phyloP scores from a whole-genome alignment of 805 yeast genomes.

The Priceomyces medius region DNA sequence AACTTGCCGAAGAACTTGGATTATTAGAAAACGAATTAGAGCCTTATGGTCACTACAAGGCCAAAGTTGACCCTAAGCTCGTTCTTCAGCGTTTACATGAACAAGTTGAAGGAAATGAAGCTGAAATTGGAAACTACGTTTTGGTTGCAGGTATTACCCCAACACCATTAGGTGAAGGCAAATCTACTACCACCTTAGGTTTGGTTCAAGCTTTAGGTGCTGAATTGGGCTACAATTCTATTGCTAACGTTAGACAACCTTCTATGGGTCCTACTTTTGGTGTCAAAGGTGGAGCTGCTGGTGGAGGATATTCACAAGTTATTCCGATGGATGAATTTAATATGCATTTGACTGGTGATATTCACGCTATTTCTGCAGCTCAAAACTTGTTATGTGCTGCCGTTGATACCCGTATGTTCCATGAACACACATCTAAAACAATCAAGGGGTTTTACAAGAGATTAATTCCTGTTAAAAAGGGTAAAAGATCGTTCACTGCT shows the following conservation, averaged over 20 bases:
- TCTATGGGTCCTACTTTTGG: constrained; percentile 99
- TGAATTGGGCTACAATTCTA: constrained; percentile 73
- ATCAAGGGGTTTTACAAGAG: constrained; percentile 79
- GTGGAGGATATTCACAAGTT: constrained; percentile 97
- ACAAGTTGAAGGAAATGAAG: constrained; percentile 61
- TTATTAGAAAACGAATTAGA: constrained; percentile 76
- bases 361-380: constrained; percentile 93
- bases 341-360: constrained; percentile 96
- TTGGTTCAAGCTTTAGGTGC: constrained; percentile 97
- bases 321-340: constrained; percentile 99
- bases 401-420: constrained; percentile 95
- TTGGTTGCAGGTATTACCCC: constrained; percentile 98
- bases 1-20: constrained; percentile 81
- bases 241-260: constrained; percentile 97
- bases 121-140: constrained; percentile 79
- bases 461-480: constrained; percentile 83
- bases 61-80: constrained; percentile 63
- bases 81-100: constrained; percentile 49
- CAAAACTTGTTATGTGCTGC: constrained; percentile 95
- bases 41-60: constrained; percentile 85
- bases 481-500: constrained; percentile 71
- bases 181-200: constrained; percentile 94
- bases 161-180: constrained; percentile 97
- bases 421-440: constrained; percentile 79
- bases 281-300: constrained; percentile 99